phyloP scores from a whole-genome alignment of 2,329 filamentous ascomycete species.

The Cercospora zeae-maydis region DNA sequence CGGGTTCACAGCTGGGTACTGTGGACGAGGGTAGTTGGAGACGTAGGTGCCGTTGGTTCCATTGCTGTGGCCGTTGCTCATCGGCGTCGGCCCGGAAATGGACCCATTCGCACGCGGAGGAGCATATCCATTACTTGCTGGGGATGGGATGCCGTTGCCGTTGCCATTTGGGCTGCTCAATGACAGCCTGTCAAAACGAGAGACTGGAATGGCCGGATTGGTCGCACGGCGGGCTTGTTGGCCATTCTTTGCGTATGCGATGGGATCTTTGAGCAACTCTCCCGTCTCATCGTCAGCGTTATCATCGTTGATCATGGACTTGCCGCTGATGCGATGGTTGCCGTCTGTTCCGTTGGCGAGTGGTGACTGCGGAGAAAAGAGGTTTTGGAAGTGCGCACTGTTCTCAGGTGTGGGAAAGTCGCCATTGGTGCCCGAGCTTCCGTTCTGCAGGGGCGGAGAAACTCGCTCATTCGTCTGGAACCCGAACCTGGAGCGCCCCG shows the following conservation, averaged over 20 bases:
- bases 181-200: slow-evolving; percentile 66
- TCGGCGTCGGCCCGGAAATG: slow-evolving; percentile 40
- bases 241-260: slow-evolving; percentile 71
- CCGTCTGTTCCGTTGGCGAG: slow-evolving; percentile 68
- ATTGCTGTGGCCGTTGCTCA: slow-evolving; percentile 34
- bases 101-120: slow-evolving; percentile 48
- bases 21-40: slow-evolving; percentile 59
- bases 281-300: slow-evolving; percentile 68
- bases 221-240: slow-evolving; percentile 57
- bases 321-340: slow-evolving; percentile 59
- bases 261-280: slow-evolving; percentile 67
- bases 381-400: slow-evolving; percentile 54
- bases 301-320: slow-evolving; percentile 68
- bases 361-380: slow-evolving; percentile 71
- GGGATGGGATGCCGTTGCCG: slow-evolving; percentile 45
- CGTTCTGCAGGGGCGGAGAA: slow-evolving; percentile 51
- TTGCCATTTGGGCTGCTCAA: slow-evolving; percentile 60
- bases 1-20: slow-evolving; percentile 83
- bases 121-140: slow-evolving; percentile 53
- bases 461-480: slow-evolving; percentile 62
- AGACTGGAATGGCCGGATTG: slow-evolving; percentile 67
- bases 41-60: slow-evolving; percentile 58
- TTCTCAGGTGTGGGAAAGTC: slow-evolving; percentile 60
- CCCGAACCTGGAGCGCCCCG: slow-evolving; percentile 53
- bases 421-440: slow-evolving; percentile 51